These are phyloP conservation scores for Pelagomonas calceolata DNA, from an alignment of 108 stramenopile species.

Conservation along the genomic window DNA sequence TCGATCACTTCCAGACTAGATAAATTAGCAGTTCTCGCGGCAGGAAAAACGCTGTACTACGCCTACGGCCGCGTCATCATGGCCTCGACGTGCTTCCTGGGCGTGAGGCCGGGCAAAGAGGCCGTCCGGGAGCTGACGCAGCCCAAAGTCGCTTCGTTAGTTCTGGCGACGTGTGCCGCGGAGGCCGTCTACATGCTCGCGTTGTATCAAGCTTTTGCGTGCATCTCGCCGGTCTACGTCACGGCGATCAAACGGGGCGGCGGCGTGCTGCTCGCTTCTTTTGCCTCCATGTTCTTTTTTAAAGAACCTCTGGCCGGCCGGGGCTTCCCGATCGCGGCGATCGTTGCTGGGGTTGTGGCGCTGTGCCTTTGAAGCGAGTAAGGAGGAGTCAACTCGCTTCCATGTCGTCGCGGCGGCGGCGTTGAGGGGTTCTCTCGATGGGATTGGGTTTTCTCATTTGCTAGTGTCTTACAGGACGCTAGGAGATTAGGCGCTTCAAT, in stretches of 20 bases:
- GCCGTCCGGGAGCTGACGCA: neutral
- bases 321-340: neutral
- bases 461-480: too few species aligned
- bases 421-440: too few species aligned
- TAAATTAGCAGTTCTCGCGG: neutral
- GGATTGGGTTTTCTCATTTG: too few species aligned
- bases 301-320: neutral
- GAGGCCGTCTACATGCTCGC: neutral
- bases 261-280: neutral
- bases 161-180: neutral
- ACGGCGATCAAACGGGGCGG: neutral
- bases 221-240: neutral
- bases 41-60: neutral
- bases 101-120: neutral
- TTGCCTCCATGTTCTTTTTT: neutral
- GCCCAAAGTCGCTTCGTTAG: neutral
- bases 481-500: too few species aligned
- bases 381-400: too few species aligned
- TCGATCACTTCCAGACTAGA: neutral
- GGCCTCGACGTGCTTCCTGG: neutral
- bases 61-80: neutral
- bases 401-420: too few species aligned
- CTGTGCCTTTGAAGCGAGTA: neutral
- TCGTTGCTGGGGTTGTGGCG: neutral
- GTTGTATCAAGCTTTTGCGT: neutral